A percentile compares a stretch with the other conserved stretches of the same genome.
Conservation (phyloP, 192 early-diverging fungal species). For the Coemansia javaensis region DNA sequence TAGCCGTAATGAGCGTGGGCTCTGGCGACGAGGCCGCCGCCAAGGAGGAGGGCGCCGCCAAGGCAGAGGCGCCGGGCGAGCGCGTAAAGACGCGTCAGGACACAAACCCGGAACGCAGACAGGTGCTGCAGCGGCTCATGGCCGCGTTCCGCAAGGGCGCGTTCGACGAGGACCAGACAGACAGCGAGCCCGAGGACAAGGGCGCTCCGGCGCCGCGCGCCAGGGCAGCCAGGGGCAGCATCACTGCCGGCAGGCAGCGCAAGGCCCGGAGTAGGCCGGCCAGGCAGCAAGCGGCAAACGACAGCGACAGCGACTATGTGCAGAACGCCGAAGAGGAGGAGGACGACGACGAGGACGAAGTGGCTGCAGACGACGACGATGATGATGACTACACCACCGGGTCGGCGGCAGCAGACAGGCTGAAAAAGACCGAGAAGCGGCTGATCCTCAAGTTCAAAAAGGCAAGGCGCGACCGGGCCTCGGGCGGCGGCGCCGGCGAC, state of each 20-base stretch:
- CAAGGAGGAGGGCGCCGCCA: background rate
- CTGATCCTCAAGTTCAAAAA: conserved; percentile 37
- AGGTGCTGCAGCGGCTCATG: conserved; percentile 29
- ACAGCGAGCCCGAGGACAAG: background rate
- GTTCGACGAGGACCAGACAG: conserved; percentile 23
- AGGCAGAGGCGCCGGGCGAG: conserved; percentile 2
- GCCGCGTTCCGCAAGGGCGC: conserved; percentile 27
- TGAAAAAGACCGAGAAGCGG: conserved; percentile 20
- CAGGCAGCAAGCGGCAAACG: background rate
- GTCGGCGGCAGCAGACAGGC: background rate
- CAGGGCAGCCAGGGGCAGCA: background rate
- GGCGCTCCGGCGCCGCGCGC: background rate
- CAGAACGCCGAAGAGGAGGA: conserved; percentile 8
- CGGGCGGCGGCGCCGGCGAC: background rate
- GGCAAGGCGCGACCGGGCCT: background rate
- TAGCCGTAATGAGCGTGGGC: conserved; percentile 6
- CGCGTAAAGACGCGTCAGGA: conserved; percentile 38
- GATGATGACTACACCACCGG: no score
- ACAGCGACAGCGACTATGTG: conserved; percentile 29
- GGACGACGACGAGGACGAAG: conserved; percentile 5
- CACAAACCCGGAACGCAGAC: conserved; percentile 22
- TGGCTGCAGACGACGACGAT: background rate
- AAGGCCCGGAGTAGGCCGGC: conserved; percentile 1
- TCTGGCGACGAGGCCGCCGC: conserved; percentile 1
- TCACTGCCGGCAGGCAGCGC: conserved; percentile 1